Conservation (phyloP, 83 land plant genomes). For the Larix sibirica region DNA sequence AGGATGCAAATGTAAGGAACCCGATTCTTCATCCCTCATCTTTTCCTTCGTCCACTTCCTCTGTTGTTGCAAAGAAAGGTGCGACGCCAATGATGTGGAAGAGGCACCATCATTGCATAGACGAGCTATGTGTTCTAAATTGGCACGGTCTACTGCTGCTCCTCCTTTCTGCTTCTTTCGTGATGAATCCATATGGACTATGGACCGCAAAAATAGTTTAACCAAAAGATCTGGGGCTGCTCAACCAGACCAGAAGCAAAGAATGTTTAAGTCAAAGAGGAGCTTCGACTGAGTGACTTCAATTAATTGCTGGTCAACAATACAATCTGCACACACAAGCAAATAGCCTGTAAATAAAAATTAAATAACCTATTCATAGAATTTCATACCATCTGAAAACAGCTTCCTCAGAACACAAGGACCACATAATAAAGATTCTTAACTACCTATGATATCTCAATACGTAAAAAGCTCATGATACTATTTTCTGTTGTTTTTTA, state of each 20-base stretch:
- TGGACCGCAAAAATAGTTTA: background rate
- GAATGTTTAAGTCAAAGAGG: too few relatives aligned
- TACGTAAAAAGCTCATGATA: too few relatives aligned
- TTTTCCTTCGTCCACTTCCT: background rate
- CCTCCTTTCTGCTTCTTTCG: background rate
- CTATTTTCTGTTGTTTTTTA: too few relatives aligned
- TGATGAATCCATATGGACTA: slow-evolving; percentile 4
- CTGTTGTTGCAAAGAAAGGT: background rate
- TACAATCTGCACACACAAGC: background rate
- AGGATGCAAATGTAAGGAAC: background rate
- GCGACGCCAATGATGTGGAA: background rate
- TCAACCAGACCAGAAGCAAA: background rate
- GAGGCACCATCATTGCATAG: too few relatives aligned
- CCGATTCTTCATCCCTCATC: background rate
- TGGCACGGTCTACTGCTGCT: background rate
- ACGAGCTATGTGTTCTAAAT: background rate
- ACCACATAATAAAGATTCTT: too few relatives aligned
- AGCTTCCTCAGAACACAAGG: too few relatives aligned
- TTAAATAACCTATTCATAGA: too few relatives aligned
- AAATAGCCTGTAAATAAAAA: too few relatives aligned
- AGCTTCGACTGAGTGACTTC: too few relatives aligned
- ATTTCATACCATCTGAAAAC: too few relatives aligned
- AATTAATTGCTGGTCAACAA: background rate
- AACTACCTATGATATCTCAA: too few relatives aligned
- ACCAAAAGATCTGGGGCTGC: too few relatives aligned